These are phyloP conservation scores for Handroanthus guayacan DNA, from an alignment of 257 asterid species.

Conservation along the genomic window DNA sequence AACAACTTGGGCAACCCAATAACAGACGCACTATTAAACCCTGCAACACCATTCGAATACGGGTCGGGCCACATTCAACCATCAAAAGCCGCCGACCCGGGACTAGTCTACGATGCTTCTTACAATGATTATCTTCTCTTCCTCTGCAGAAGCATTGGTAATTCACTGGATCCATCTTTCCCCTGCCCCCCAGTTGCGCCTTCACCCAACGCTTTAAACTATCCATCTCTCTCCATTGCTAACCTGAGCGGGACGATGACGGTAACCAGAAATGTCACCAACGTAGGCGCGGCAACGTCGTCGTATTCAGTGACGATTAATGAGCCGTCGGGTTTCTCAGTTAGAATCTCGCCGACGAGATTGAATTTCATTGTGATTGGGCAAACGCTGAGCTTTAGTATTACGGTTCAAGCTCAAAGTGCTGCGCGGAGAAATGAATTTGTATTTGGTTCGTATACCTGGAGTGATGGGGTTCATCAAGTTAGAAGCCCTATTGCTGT, in stretches of 20 bases:
- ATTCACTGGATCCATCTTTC: slow-evolving; percentile 33
- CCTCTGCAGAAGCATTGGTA: slow-evolving; percentile 41
- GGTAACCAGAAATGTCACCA: slow-evolving; percentile 54
- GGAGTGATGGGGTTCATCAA: slow-evolving; percentile 51
- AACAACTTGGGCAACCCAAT: slow-evolving; percentile 44
- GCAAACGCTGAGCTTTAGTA: slow-evolving; percentile 42
- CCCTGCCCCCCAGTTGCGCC: slow-evolving; percentile 40
- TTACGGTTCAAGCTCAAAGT: slow-evolving; percentile 33
- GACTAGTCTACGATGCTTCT: slow-evolving; percentile 56
- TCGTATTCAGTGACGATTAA: slow-evolving; percentile 32
- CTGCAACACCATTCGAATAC: slow-evolving; percentile 48
- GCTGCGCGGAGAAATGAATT: slow-evolving; percentile 14
- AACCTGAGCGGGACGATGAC: slow-evolving; percentile 37
- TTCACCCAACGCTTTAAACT: slow-evolving; percentile 45
- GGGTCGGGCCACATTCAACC: slow-evolving; percentile 63
- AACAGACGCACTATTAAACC: slow-evolving; percentile 41
- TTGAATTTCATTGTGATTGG: slow-evolving; percentile 39
- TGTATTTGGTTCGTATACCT: slow-evolving; percentile 42
- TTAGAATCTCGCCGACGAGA: slow-evolving; percentile 39
- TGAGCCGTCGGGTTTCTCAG: slow-evolving; percentile 44
- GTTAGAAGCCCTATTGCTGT: slow-evolving; percentile 50
- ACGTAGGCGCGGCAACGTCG: slow-evolving; percentile 45
- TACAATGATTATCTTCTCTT: slow-evolving; percentile 52
- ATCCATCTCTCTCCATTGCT: slow-evolving; percentile 57
- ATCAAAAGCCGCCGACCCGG: slow-evolving; percentile 60